Evolutionary conservation across 257 asterid genomes (phyloP), one percentile per base, ranked within the genome.

Genomic region (Capsicum rhomboideum): DNA sequence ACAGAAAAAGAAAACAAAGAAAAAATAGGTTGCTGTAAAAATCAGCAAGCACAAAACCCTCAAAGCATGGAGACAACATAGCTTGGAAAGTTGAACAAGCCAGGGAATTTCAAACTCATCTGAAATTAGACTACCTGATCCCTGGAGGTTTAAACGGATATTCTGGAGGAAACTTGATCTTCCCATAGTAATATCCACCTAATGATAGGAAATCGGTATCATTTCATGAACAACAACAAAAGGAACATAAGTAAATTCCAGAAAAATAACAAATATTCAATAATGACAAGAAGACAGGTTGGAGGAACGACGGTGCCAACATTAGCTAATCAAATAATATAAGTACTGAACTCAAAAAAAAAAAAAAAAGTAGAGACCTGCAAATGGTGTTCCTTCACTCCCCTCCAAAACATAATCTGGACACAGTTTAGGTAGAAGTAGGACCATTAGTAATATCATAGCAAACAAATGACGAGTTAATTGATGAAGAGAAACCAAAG

Each of bases 381-480:
- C 95, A 92, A 97, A 97, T 12, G 99, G 94, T 9, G 99, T 97
- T 86, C 99, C 99, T 85, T 94, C 96, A 85, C 99, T 97, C 86
- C 99, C 99, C 90, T 97, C 99, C 97, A 97, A 91, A 84, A 97
- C 97, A 88, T 97, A 97, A 91, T 97, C 99, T 97, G 97, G 72
- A 34, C 84, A 85, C 34, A 84, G 86, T 14, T 63, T 58, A 28
- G 58, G 83, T 58, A 66, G 58, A 50, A 28, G 82, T 28, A 52
- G 46, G 18, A 50, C 13, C 82, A 50, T 77, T 82, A 82, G 49
- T 79, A 85, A 80, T 42, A 83, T 46, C 84, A 28, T 26, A 67
- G 87, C 86, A 56, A 88, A 86, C 86, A 88, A 84, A 86, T 72
- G 63, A 87, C 12, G 71, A 82, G 82, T 67, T 55, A 67, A 20